Conservation (phyloP, 2,329 filamentous ascomycete genomes). For the Pseudogymnoascus sp. region DNA sequence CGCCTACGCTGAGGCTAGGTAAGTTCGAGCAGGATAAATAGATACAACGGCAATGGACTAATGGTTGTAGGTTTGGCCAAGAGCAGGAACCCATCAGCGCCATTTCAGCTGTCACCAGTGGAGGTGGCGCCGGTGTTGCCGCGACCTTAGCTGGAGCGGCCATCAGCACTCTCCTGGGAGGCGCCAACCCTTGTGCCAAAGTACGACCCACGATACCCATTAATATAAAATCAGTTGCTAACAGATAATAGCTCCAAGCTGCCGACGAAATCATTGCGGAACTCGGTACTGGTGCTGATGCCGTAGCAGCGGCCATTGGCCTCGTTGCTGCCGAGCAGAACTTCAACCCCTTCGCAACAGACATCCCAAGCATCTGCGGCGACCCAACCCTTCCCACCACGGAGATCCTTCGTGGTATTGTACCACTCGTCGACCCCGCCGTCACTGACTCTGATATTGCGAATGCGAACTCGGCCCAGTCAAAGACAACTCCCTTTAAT, state of each 20-base stretch:
- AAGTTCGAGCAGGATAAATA: conserved; percentile 2
- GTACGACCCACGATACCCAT: conserved; percentile 25
- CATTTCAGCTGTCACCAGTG: conserved; percentile 43
- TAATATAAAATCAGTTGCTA: conserved; percentile 1
- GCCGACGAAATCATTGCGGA: conserved; percentile 55
- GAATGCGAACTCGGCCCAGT: conserved; percentile 50
- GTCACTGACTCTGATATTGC: conserved; percentile 47
- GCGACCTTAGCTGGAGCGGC: conserved; percentile 54
- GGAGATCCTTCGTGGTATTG: conserved; percentile 52
- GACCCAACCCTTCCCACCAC: conserved; percentile 55
- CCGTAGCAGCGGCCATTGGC: conserved; percentile 51
- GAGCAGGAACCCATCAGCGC: conserved; percentile 50
- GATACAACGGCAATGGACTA: conserved; percentile 6
- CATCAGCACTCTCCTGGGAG: conserved; percentile 54
- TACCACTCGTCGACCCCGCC: conserved; percentile 58
- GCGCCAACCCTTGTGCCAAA: conserved; percentile 58
- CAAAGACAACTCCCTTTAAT: conserved; percentile 44
- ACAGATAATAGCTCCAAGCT: conserved; percentile 41
- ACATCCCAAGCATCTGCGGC: conserved; percentile 53
- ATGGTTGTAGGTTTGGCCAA: conserved; percentile 44
- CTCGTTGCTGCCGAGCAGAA: conserved; percentile 63
- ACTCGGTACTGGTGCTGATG: conserved; percentile 50
- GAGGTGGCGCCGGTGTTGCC: conserved; percentile 51
- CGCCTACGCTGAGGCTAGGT: conserved; percentile 25
- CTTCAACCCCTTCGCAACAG: conserved; percentile 58